Conservation (phyloP, 176 grass and related monocot species). For the Pontederia paniculata region DNA sequence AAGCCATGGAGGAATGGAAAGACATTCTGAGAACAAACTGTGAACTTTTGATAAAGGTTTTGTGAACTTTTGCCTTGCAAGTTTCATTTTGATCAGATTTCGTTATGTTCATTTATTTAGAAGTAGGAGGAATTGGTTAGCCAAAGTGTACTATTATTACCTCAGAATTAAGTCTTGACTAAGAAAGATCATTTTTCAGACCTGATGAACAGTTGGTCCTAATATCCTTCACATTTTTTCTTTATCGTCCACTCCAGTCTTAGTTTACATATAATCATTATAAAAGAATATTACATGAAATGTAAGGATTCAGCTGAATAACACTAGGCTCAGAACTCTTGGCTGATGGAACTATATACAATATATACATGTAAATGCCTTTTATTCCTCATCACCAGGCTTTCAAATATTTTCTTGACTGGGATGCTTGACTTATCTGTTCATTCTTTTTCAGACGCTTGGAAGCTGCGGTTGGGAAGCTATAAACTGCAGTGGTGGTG, state of each 20-base stretch:
- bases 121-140: background rate
- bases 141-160: background rate
- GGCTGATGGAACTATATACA: too few relatives aligned
- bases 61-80: background rate
- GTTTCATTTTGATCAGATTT: background rate
- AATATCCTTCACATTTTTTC: too few relatives aligned
- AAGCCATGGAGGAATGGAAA: constrained; percentile 45
- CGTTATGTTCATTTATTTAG: background rate
- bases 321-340: too few relatives aligned
- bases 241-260: too few relatives aligned
- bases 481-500: constrained; percentile 31
- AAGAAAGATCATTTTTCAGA: too few relatives aligned
- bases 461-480: constrained; percentile 61
- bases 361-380: too few relatives aligned
- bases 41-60: constrained; percentile 42
- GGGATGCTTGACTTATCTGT: background rate
- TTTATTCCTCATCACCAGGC: too few relatives aligned
- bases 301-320: too few relatives aligned
- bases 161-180: too few relatives aligned
- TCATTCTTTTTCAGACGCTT: constrained; percentile 41
- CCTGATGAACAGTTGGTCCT: too few relatives aligned
- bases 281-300: too few relatives aligned
- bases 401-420: background rate
- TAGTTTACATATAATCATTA: too few relatives aligned
- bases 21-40: constrained; percentile 39